Conservation (phyloP, 176 grass and related monocot genomes). For the Luzula sylvatica region DNA sequence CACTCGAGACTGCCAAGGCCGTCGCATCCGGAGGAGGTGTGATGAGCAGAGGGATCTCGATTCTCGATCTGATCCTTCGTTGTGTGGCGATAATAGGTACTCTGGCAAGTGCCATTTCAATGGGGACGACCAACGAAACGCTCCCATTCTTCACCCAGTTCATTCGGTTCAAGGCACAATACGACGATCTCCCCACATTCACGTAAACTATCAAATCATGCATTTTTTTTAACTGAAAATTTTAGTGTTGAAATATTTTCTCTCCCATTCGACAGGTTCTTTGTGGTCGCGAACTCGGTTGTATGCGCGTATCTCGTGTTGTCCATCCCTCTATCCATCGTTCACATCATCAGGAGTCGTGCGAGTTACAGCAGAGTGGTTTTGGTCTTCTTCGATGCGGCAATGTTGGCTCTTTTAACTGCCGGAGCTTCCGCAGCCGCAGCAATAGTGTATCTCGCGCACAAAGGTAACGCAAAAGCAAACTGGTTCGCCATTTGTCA, state of each 20-base stretch:
- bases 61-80: slow-evolving; percentile 55
- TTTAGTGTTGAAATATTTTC: neutral
- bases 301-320: slow-evolving; percentile 52
- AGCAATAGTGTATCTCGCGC: slow-evolving; percentile 56
- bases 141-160: slow-evolving; percentile 66
- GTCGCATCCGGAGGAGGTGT: slow-evolving; percentile 2
- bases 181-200: slow-evolving; percentile 59
- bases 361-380: slow-evolving; percentile 39
- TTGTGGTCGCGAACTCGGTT: slow-evolving; percentile 58
- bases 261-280: slow-evolving; percentile 36
- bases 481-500: slow-evolving; percentile 84
- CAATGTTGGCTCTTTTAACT: slow-evolving; percentile 60
- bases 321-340: slow-evolving; percentile 53
- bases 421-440: slow-evolving; percentile 44
- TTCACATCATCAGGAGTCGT: slow-evolving; percentile 60
- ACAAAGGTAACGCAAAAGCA: slow-evolving; percentile 60
- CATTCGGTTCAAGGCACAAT: slow-evolving; percentile 61
- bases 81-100: slow-evolving; percentile 40
- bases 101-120: slow-evolving; percentile 63
- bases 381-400: slow-evolving; percentile 44
- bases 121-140: slow-evolving; percentile 70
- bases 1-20: slow-evolving; percentile 43
- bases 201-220: slow-evolving; percentile 25
- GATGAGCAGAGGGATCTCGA: slow-evolving; percentile 28
- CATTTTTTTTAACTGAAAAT: neutral